These are phyloP conservation scores for Acrocalymma vagum DNA, from an alignment of 2,329 filamentous ascomycete species.

Conservation along the genomic window DNA sequence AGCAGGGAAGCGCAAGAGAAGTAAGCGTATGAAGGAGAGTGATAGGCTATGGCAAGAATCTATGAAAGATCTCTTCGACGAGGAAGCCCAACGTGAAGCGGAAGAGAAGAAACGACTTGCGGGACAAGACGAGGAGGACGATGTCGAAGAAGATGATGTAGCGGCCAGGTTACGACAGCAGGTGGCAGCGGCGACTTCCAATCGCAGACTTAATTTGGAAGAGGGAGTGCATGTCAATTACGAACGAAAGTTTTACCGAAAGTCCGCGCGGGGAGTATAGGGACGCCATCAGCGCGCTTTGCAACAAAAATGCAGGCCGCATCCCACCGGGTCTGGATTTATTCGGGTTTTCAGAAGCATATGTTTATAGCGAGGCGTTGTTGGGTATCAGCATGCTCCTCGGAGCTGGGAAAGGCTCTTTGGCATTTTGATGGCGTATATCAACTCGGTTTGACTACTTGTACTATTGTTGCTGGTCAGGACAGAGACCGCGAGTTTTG, in stretches of 20 bases:
- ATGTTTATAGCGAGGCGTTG: slow-evolving; percentile 52
- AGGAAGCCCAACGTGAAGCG: slow-evolving; percentile 45
- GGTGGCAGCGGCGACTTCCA: no score
- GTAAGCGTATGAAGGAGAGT: slow-evolving; percentile 48
- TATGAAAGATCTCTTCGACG: slow-evolving; percentile 58
- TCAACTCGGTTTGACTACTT: slow-evolving; percentile 18
- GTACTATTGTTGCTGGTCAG: no score
- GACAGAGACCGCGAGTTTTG: no score
- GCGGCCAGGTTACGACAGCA: slow-evolving; percentile 36
- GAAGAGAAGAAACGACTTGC: slow-evolving; percentile 30
- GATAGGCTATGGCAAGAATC: slow-evolving; percentile 66
- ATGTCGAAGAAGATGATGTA: no score
- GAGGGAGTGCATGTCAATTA: slow-evolving; percentile 64
- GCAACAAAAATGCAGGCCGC: no score
- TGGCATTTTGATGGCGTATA: slow-evolving; percentile 33
- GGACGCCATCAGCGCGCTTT: slow-evolving; percentile 2
- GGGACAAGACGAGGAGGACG: no score
- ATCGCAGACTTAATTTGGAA: slow-evolving; percentile 39
- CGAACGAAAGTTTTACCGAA: slow-evolving; percentile 67
- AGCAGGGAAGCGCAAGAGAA: slow-evolving; percentile 51
- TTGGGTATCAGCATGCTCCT: slow-evolving; percentile 34
- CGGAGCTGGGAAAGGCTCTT: slow-evolving; percentile 20
- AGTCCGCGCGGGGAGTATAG: slow-evolving; percentile 44
- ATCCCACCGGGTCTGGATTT: not conserved
- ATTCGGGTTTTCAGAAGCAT: slow-evolving; percentile 27